Evolutionary conservation across 1,139 yeast species (phyloP), one percentile per base, ranked within the genome.

Genomic region (Pichia sp.): DNA sequence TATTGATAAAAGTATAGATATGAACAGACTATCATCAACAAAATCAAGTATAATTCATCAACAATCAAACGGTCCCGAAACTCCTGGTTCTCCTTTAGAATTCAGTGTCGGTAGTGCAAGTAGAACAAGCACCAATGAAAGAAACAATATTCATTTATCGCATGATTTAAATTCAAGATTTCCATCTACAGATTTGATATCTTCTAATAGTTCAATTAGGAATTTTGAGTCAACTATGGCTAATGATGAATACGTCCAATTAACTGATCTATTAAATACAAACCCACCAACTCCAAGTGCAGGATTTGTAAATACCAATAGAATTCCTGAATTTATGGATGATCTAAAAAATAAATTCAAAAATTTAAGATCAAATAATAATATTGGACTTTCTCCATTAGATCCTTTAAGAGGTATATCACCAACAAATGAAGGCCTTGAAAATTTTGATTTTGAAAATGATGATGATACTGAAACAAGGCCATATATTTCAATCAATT

Each of bases 221-320:
- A 51, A 52, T 20, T 59, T 57, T 44, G 54, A 54, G 40, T 58
- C 62, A 2, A 37, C 45, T n/a, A 48, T 58, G 31, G 59, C 59
- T 16, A 75, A 75, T 55, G 78, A 75, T 47, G 84, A 78, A 54
- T 77, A 78, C 51, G 56, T 68, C 45, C 76, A 76, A 71, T 60
- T 78, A 47, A 79, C 81, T 10, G 81, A 75, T 53, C 68, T 78
- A 21, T 55, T 75, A 27, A 67, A 67, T 37, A 69, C 76, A 25
- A 72, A 73, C 48, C 78, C 79, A 2, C 60, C 74, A 8, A 69
- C 74, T n/a, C 78, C 80, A 3, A 69, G 54, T 13, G 52, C 20
- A 6, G 33, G 27, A 10, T 37, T 19, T 25, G 4, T 36, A n/a
- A 14, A 29, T n/a, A 8, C 16, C 4, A 35, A 27, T 15, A 14